Evolutionary conservation across 495 filamentous ascomycete genomes (phyloP), one percentile per base, ranked within the genome.

Genomic region (Aspergillus mulundensis): DNA sequence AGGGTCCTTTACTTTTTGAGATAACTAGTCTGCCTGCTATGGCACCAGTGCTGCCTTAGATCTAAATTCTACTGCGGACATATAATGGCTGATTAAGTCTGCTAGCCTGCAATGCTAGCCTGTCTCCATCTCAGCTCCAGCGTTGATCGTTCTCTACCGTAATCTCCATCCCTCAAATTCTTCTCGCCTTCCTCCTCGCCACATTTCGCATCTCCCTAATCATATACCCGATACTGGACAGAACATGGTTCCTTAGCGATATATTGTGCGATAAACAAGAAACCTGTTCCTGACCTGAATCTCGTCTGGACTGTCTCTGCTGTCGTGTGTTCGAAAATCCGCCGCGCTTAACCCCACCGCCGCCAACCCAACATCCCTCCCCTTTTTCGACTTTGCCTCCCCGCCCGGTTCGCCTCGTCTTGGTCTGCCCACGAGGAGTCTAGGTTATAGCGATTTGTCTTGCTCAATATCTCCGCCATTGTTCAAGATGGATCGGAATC

Each of bases 401-500:
- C 51, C 41, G 30, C 56, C 19, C 47, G 15, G 43, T 15, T 24
- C 30, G 46, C 38, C 23, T 45, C 20, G 54, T 18, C 54, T 42
- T 19, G 58, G n/a, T 51, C 36, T 38, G 53, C 50, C 54, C 43
- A 54, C 54, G 42, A 49, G 57, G 53, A 50, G 41, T 44, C 44
- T 38, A 51, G 48, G 41, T 57, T 51, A 45, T 58, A 58, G 54
- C 57, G 54, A 61, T 61, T 56, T 36, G 12, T 20, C 20, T 49
- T 38, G 40, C 53, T 42, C 40, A 46, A 59, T 30, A 50, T 18
- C 36, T 52, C 44, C 45, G 19, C 49, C 44, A 50, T 51, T 42
- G 44, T 39, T 48, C 66, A 72, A 64, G 24, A 78, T 78, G 76
- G 72, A 77, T 66, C 66, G 64, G 41, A 66, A 62, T 53, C 66